Evolutionary conservation across 2,329 filamentous ascomycete species (phyloP), one percentile per base, ranked within the genome.

Genomic region (Akanthomyces dipterigenus): DNA sequence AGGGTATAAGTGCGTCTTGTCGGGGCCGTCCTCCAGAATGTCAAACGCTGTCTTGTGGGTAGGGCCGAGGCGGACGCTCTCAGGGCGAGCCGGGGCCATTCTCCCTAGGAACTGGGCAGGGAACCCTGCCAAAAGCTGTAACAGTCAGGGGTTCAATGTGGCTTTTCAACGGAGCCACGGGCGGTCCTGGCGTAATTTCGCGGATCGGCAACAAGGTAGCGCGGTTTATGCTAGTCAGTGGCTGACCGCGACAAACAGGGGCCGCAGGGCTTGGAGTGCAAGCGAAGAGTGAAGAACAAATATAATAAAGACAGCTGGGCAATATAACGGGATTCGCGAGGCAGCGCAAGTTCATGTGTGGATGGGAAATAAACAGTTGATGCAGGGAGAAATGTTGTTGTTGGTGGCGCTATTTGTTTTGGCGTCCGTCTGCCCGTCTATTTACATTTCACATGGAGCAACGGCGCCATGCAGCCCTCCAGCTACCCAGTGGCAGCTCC

Each of bases 101-200:
- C 20, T 60, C 14, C 16, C 48, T 20, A 31, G 46, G 42, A 20
- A 31, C 43, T 42, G 20, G 24, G 34, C 22, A 58, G 28, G 20
- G 9, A 58, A 49, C 43, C 55, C 45, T 49, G 55, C 43, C 31
- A 55, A 28, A 55, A 60, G 40, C 49, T 60, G 58, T 54, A 48
- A 54, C 58, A 60, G 50, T 22, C 49, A 60, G 49, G 58, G 58
- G 58, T 48, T 20, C 49, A n/a, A 46, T 18, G 57, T 60, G 57
- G 57, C 57, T 60, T 38, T 38, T 60, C 43, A 54, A 40, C 16
- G 49, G 57, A 53, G 58, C 50, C 58, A 51, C 49, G 38, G 26
- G 24, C 14, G 61, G 55, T 59, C 61, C 61, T 62, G 55, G 53
- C 12, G 45, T 64, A 66, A 66, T 66, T 66, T 66, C 65, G 64